Conservation (phyloP, 768 basidiomycete genomes). For the Udeniomyces megalosporus region DNA sequence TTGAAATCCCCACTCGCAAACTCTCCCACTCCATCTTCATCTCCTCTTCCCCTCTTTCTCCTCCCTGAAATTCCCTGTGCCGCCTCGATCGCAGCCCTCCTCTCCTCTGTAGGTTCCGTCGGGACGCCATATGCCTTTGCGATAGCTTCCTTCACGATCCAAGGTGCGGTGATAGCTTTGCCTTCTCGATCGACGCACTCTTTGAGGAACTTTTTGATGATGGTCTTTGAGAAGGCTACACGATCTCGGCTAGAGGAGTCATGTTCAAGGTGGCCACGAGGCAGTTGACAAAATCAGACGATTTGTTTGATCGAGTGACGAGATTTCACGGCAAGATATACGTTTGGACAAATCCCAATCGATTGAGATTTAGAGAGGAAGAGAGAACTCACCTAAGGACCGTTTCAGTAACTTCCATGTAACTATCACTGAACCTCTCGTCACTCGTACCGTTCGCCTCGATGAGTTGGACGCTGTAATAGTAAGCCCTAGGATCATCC, state of each 20-base stretch:
- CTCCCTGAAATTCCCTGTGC: constrained; percentile 77
- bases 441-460: constrained; percentile 16
- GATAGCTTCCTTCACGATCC: constrained; percentile 78
- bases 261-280: background rate
- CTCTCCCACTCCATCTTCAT: background rate
- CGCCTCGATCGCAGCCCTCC: constrained; percentile 56
- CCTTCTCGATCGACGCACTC: constrained; percentile 89
- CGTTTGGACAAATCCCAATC: too few relatives aligned
- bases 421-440: constrained; percentile 29
- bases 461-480: constrained; percentile 73
- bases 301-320: background rate
- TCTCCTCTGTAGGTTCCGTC: constrained; percentile 70
- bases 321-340: too few relatives aligned
- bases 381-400: constrained; percentile 53
- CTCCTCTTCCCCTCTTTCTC: constrained; percentile 41
- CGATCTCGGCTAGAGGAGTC: constrained; percentile 54
- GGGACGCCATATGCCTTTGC: constrained; percentile 73
- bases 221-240: constrained; percentile 87
- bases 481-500: constrained; percentile 70
- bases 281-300: background rate
- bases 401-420: constrained; percentile 65
- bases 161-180: constrained; percentile 71
- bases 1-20: constrained; percentile 34
- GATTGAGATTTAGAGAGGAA: background rate
- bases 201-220: constrained; percentile 85